Conservation (phyloP, 2,329 filamentous ascomycete genomes). For the Fusarium sp. region DNA sequence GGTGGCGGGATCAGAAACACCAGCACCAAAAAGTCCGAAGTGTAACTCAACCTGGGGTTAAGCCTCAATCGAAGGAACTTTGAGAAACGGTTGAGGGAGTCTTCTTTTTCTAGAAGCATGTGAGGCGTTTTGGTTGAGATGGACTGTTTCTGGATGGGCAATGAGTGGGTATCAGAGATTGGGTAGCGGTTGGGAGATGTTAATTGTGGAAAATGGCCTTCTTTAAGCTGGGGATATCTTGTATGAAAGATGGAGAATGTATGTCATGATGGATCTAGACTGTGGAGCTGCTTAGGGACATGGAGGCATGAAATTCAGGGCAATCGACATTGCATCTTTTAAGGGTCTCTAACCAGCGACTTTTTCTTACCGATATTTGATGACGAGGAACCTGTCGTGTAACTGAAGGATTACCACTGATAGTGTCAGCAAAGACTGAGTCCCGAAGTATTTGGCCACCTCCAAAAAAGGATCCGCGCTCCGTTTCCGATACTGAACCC, state of each 20-base stretch:
- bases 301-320: neutral
- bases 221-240: slow-evolving; percentile 7
- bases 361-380: neutral
- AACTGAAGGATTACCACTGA: neutral
- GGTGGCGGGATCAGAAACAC: slow-evolving; percentile 18
- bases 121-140: slow-evolving; percentile 4
- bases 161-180: neutral
- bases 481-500: slow-evolving; percentile 3
- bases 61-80: neutral
- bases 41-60: slow-evolving; percentile 5
- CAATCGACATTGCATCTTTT: neutral
- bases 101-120: slow-evolving; percentile 12
- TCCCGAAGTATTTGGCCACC: slow-evolving; percentile 14
- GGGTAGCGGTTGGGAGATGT: neutral
- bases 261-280: slow-evolving; percentile 15
- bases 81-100: neutral
- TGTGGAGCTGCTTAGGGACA: neutral
- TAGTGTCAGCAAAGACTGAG: neutral
- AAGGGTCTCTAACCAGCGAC: neutral
- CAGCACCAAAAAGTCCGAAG: neutral
- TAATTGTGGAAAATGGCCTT: slow-evolving; percentile 20
- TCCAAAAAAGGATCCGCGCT: neutral
- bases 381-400: neutral
- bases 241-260: slow-evolving; percentile 23
- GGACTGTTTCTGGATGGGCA: neutral